These are phyloP conservation scores for Fusarium sp. DNA, from an alignment of 2,329 filamentous ascomycete genomes.

Conservation along the genomic window DNA sequence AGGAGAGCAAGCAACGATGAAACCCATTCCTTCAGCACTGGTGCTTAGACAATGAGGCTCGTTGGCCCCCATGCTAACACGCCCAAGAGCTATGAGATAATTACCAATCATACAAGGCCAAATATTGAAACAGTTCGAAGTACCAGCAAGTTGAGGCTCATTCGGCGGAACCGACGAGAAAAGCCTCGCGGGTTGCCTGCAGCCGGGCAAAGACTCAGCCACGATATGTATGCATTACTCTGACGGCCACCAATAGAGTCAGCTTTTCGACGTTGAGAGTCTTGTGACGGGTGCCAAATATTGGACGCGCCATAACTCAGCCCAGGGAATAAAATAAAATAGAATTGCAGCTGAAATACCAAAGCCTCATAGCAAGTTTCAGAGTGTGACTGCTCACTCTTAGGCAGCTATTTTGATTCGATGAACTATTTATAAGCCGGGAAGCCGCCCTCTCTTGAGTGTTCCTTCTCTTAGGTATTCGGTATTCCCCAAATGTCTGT, in stretches of 20 bases:
- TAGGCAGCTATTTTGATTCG: constrained; percentile 25
- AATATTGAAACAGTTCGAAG: neutral
- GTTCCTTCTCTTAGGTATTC: constrained; percentile 5
- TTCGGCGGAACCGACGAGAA: constrained; percentile 13
- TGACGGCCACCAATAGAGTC: constrained; percentile 30
- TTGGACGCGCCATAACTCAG: constrained; percentile 6
- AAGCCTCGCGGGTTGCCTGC: constrained; percentile 17
- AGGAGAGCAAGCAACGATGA: too few species aligned
- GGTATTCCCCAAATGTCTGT: constrained; percentile 33
- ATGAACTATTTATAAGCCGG: constrained; percentile 26
- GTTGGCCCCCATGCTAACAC: neutral
- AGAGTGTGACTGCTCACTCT: constrained; percentile 12
- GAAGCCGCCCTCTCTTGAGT: neutral
- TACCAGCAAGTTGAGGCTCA: constrained; percentile 5
- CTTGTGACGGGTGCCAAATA: constrained; percentile 31
- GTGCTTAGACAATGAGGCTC: neutral
- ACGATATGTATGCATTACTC: constrained; percentile 4
- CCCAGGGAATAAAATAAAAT: neutral
- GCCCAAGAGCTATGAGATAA: neutral
- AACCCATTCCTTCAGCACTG: neutral
- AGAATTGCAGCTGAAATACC: constrained; percentile 2
- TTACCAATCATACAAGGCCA: neutral
- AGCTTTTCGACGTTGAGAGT: constrained; percentile 23
- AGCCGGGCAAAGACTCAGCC: constrained; percentile 41
- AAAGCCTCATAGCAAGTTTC: constrained; percentile 7